Evolutionary conservation across 805 yeast genomes (phyloP).

Genomic region (Metschnikowia bowlesiae): DNA sequence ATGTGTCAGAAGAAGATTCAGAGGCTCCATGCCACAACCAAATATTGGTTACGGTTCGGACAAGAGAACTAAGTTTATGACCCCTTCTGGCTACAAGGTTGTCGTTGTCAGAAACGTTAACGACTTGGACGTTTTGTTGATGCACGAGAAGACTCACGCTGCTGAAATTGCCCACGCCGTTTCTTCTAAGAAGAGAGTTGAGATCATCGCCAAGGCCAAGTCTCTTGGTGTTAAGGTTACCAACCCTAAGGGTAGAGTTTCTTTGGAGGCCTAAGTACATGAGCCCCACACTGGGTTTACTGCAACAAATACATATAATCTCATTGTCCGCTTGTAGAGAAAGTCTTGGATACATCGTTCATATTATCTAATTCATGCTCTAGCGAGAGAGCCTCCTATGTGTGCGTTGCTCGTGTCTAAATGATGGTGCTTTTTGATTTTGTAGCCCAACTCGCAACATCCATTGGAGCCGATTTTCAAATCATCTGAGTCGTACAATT

Average conservation of each 20-base stretch:
- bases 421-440: constrained; percentile 40
- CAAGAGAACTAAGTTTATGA: constrained; percentile 95
- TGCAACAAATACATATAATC: constrained; percentile 19
- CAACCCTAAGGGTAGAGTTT: constrained; percentile 98
- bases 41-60: constrained; percentile 99
- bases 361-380: constrained; percentile 2
- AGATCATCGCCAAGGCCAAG: constrained; percentile 93
- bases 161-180: constrained; percentile 99
- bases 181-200: constrained; percentile 97
- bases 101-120: constrained; percentile 87
- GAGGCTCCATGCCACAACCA: constrained; percentile 98
- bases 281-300: constrained; percentile 17
- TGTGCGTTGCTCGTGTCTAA: constrained; percentile 33
- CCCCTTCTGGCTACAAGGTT: constrained; percentile 98
- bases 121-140: constrained; percentile 90
- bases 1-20: constrained; percentile 99
- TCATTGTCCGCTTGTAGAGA: constrained; percentile 9
- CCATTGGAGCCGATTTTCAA: constrained; percentile 25
- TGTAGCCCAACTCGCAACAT: constrained; percentile 39
- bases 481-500: constrained; percentile 12
- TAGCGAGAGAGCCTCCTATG: constrained; percentile 24
- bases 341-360: background rate
- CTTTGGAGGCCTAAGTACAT: constrained; percentile 83
- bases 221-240: constrained; percentile 98
- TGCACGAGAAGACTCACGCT: constrained; percentile 98